Percentiles rank a stretch among this genome's conserved stretches.
These are phyloP conservation scores for Camellia oleifera DNA, from an alignment of 179 eudicot genomes.

Conservation along the genomic window DNA sequence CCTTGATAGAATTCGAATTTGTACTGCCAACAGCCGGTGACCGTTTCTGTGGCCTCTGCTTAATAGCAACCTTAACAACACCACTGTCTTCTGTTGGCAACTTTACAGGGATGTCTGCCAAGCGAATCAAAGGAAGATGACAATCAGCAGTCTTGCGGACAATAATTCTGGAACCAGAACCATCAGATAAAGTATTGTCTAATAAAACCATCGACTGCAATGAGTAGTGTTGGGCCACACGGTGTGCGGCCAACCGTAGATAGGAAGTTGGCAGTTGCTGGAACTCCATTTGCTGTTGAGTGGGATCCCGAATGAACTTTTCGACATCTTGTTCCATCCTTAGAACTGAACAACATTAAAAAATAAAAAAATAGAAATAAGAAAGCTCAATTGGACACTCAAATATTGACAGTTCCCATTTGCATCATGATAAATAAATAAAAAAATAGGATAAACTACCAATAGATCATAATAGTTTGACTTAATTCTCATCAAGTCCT, in stretches of 20 bases:
- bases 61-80: slow-evolving; percentile 79
- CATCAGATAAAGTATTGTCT: slow-evolving; percentile 84
- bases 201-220: slow-evolving; percentile 86
- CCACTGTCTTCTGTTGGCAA: slow-evolving; percentile 69
- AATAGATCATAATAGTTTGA: too few species aligned
- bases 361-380: not conserved
- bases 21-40: slow-evolving; percentile 28
- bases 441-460: too few species aligned
- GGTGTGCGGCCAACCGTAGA: slow-evolving; percentile 90
- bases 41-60: slow-evolving; percentile 85
- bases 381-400: slow-evolving; percentile 5
- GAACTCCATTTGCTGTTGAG: slow-evolving; percentile 85
- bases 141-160: slow-evolving; percentile 73
- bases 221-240: slow-evolving; percentile 95
- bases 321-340: slow-evolving; percentile 94
- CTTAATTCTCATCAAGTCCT: too few species aligned
- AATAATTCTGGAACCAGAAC: slow-evolving; percentile 79
- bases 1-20: slow-evolving; percentile 44
- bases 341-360: slow-evolving; percentile 46
- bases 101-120: slow-evolving; percentile 87
- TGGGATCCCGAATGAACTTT: slow-evolving; percentile 75
- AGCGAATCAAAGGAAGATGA: slow-evolving; percentile 72
- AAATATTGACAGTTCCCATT: not conserved
- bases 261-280: slow-evolving; percentile 95
- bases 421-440: not conserved